Conservation (phyloP, 2,329 filamentous ascomycete genomes). For the Aureobasidium pullulans region DNA sequence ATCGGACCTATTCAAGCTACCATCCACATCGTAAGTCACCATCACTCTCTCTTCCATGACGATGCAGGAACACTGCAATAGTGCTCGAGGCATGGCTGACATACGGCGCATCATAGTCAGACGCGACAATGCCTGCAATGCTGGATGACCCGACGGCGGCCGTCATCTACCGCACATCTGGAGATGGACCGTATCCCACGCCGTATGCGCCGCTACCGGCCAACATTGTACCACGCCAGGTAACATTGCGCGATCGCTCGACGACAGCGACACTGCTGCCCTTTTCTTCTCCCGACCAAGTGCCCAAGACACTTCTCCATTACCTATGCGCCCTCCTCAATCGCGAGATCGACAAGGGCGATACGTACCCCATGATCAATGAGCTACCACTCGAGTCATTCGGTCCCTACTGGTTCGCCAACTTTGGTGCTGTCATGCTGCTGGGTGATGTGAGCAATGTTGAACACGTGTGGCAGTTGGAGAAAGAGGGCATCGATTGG, state of each 20-base stretch:
- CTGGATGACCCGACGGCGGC: slow-evolving; percentile 68
- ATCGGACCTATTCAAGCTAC: neutral
- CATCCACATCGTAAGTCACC: neutral
- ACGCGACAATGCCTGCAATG: slow-evolving; percentile 60
- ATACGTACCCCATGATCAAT: slow-evolving; percentile 85
- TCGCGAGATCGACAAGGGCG: slow-evolving; percentile 83
- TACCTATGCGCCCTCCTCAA: slow-evolving; percentile 81
- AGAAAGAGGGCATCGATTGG: slow-evolving; percentile 55
- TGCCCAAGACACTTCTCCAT: slow-evolving; percentile 65
- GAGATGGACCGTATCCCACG: slow-evolving; percentile 57
- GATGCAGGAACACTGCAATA: neutral
- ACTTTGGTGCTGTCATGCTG: slow-evolving; percentile 83
- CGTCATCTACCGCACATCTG: slow-evolving; percentile 63
- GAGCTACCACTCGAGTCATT: slow-evolving; percentile 68
- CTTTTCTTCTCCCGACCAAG: slow-evolving; percentile 66
- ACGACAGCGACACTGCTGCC: slow-evolving; percentile 79
- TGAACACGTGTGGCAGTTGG: slow-evolving; percentile 44
- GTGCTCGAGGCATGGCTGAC: neutral
- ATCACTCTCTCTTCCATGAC: neutral
- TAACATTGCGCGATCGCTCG: slow-evolving; percentile 75
- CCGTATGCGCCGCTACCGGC: slow-evolving; percentile 57
- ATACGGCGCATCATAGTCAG: neutral
- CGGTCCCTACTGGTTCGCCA: slow-evolving; percentile 81
- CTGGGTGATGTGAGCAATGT: slow-evolving; percentile 63
- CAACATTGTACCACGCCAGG: slow-evolving; percentile 64